Conservation (phyloP, 768 basidiomycete species). For the Macrolepiota dolichaula region DNA sequence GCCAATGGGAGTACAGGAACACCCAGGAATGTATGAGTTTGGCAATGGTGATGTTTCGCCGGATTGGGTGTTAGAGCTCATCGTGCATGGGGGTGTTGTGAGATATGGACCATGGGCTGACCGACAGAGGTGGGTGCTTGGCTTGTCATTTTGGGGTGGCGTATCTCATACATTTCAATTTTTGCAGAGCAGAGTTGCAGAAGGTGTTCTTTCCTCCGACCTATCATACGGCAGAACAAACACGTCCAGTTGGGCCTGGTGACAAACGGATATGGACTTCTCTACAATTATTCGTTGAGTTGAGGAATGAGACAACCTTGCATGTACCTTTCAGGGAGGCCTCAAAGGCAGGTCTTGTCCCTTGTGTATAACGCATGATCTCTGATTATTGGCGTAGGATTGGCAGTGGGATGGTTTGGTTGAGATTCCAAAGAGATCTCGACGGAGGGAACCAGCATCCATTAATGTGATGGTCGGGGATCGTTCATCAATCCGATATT, state of each 20-base stretch:
- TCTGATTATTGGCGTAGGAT: slow-evolving; percentile 44
- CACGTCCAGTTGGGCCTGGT: slow-evolving; percentile 61
- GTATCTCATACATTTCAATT: slow-evolving; percentile 2
- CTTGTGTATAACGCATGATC: neutral
- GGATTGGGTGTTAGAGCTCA: slow-evolving; percentile 90
- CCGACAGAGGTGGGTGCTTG: slow-evolving; percentile 64
- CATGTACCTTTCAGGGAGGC: slow-evolving; percentile 89
- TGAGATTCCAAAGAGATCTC: slow-evolving; percentile 44
- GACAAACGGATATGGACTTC: slow-evolving; percentile 83
- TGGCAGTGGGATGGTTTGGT: slow-evolving; percentile 86
- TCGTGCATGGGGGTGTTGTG: slow-evolving; percentile 70
- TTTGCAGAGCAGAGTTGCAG: slow-evolving; percentile 67
- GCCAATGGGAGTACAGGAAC: slow-evolving; percentile 14
- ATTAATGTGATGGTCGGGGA: slow-evolving; percentile 76
- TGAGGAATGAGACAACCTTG: slow-evolving; percentile 72
- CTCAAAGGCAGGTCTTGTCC: slow-evolving; percentile 60
- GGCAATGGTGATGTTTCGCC: slow-evolving; percentile 88
- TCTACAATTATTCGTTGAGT: slow-evolving; percentile 76
- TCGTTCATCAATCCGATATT: slow-evolving; percentile 82
- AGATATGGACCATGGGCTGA: slow-evolving; percentile 97
- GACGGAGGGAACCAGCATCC: slow-evolving; percentile 63
- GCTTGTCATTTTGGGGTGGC: neutral
- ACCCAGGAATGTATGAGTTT: slow-evolving; percentile 19
- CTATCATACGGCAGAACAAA: slow-evolving; percentile 60
- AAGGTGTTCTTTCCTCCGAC: slow-evolving; percentile 78